Percentiles rank a stretch among this genome's conserved stretches.
phyloP scores from a whole-genome alignment of 768 basidiomycete species.

The Amanita pseudoporphyria region DNA sequence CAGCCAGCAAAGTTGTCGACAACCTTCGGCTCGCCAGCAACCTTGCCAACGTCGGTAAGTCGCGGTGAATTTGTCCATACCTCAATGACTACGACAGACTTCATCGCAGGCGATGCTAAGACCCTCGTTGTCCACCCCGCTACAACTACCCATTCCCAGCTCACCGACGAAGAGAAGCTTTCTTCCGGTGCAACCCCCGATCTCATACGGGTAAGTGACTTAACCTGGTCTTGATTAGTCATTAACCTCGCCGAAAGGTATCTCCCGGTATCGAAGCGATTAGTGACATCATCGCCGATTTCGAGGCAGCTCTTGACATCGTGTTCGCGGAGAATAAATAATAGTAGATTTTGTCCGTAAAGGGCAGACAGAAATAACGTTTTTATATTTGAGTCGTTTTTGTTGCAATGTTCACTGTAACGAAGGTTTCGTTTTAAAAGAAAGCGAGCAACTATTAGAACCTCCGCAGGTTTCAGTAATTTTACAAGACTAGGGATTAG shows the following conservation, averaged over 20 bases:
- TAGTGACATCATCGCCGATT: constrained; percentile 33
- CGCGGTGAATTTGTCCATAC: neutral
- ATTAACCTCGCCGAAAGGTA: constrained; percentile 11
- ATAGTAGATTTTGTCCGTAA: no score
- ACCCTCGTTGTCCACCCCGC: constrained; percentile 75
- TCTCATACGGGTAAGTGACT: constrained; percentile 52
- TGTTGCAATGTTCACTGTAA: no score
- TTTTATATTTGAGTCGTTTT: no score
- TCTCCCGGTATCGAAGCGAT: constrained; percentile 33
- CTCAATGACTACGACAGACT: neutral
- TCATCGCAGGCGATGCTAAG: constrained; percentile 51
- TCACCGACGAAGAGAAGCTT: constrained; percentile 48
- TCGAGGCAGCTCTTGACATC: constrained; percentile 26
- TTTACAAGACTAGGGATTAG: neutral
- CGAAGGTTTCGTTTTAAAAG: no score
- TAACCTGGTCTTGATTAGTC: neutral
- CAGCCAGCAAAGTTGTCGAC: constrained; percentile 58
- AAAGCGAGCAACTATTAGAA: no score
- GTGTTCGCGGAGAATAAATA: constrained; percentile 12
- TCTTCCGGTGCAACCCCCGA: constrained; percentile 68
- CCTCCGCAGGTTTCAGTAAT: no score
- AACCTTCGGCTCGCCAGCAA: constrained; percentile 60
- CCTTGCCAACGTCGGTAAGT: constrained; percentile 61
- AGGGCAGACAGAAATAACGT: no score
- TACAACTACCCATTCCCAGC: constrained; percentile 68